phyloP scores from a whole-genome alignment of 257 asterid genomes.

The Nicotiana noctiflora region DNA sequence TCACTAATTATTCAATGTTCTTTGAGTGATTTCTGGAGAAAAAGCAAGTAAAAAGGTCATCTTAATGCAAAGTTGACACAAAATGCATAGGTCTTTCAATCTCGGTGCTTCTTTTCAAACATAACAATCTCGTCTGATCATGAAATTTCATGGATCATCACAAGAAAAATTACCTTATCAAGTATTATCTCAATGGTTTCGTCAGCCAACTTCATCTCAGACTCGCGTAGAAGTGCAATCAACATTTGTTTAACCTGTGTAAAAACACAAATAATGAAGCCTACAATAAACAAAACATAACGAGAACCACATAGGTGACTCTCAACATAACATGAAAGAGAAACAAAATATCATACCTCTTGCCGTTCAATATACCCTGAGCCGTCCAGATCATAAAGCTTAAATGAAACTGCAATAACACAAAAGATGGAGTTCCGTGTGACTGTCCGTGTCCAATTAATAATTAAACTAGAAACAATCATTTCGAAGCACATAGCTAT shows the following conservation, averaged over 20 bases:
- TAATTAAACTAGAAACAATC: background rate
- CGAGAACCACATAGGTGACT: background rate
- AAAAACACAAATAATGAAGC: constrained; percentile 25
- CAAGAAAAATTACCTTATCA: constrained; percentile 59
- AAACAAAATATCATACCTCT: constrained; percentile 46
- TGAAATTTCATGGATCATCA: background rate
- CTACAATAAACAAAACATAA: background rate
- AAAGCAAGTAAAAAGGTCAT: background rate
- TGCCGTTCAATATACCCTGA: constrained; percentile 92
- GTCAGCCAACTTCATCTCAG: constrained; percentile 92
- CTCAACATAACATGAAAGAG: background rate
- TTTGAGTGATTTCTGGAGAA: background rate
- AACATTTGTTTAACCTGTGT: constrained; percentile 94
- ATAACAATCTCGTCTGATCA: background rate
- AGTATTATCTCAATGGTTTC: constrained; percentile 83
- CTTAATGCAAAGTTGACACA: background rate
- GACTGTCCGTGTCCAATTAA: background rate
- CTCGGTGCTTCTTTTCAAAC: background rate
- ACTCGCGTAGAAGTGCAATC: constrained; percentile 83
- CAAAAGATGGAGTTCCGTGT: constrained; percentile 1
- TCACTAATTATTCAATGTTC: background rate
- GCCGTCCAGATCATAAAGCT: constrained; percentile 90
- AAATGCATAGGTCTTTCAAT: background rate
- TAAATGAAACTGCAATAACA: constrained; percentile 70
- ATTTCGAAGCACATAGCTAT: too few species aligned